These are phyloP conservation scores for Ulota crispa DNA, from an alignment of 225 moss, liverwort and hornwort genomes.

Conservation along the genomic window DNA sequence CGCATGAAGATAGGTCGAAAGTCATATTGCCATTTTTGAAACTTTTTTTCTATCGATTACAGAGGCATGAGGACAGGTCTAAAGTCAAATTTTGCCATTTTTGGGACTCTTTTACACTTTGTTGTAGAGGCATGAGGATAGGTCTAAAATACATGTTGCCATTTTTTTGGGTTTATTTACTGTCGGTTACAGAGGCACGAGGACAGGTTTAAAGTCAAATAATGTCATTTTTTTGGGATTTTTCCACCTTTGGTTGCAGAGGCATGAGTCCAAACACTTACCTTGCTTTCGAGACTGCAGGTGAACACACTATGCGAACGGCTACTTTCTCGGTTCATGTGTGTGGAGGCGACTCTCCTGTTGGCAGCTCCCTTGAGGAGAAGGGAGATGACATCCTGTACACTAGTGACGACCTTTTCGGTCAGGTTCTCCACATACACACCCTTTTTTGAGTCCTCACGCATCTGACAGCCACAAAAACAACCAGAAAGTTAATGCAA, in stretches of 20 bases:
- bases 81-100: no score
- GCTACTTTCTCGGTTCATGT: slow-evolving; percentile 57
- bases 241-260: no score
- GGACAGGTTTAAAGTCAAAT: background rate
- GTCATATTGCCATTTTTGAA: no score
- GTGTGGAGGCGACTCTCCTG: slow-evolving; percentile 49
- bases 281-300: slow-evolving; percentile 53
- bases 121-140: no score
- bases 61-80: no score
- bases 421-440: slow-evolving; percentile 56
- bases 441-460: slow-evolving; percentile 54
- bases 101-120: no score
- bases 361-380: slow-evolving; percentile 50
- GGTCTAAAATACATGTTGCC: background rate
- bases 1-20: background rate
- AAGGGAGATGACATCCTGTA: slow-evolving; percentile 41
- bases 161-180: no score
- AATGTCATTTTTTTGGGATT: background rate
- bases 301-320: slow-evolving; percentile 55
- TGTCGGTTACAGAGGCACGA: background rate
- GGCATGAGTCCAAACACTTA: background rate
- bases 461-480: slow-evolving; percentile 29
- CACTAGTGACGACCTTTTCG: slow-evolving; percentile 35
- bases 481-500: background rate
- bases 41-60: background rate